Conservation (phyloP, 352 stramenopile species). For the Phytophthora podocarpi region DNA sequence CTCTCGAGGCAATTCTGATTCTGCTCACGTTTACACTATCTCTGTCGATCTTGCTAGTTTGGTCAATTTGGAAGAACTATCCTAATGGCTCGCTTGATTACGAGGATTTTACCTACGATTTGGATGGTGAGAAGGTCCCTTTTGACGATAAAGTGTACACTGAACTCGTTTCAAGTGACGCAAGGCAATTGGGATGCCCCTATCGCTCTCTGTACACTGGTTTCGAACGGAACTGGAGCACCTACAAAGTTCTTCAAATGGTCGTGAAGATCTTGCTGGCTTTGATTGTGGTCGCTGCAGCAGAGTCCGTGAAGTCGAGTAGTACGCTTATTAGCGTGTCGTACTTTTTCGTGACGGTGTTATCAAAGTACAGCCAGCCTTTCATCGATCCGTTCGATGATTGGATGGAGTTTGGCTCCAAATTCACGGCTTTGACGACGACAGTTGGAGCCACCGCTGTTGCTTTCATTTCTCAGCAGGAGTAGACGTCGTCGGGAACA, state of each 20-base stretch:
- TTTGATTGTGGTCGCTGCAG: no score
- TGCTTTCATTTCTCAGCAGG: no score
- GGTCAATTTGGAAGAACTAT: slow-evolving; percentile 37
- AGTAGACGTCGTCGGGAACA: no score
- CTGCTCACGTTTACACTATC: slow-evolving; percentile 40
- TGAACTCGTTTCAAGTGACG: slow-evolving; percentile 33
- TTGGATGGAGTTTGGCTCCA: no score
- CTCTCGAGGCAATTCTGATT: no score
- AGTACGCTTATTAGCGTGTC: no score
- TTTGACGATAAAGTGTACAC: slow-evolving; percentile 54
- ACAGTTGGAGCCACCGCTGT: no score
- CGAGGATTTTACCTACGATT: slow-evolving; percentile 39
- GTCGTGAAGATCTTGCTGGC: slow-evolving; percentile 45
- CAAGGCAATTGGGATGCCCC: slow-evolving; percentile 41
- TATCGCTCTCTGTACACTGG: slow-evolving; percentile 55
- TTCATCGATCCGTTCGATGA: no score
- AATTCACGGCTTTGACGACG: no score
- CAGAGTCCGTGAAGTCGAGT: no score
- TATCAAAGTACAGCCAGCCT: no score
- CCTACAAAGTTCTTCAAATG: slow-evolving; percentile 52
- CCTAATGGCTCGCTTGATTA: slow-evolving; percentile 43
- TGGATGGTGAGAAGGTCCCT: slow-evolving; percentile 40
- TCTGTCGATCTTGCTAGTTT: slow-evolving; percentile 32
- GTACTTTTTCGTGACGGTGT: no score
- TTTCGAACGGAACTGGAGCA: slow-evolving; percentile 47